Percentiles rank a stretch among this genome's conserved stretches.
Evolutionary conservation across 768 basidiomycete genomes (phyloP).

Genomic region (Tylopilus cervinicoccineus): DNA sequence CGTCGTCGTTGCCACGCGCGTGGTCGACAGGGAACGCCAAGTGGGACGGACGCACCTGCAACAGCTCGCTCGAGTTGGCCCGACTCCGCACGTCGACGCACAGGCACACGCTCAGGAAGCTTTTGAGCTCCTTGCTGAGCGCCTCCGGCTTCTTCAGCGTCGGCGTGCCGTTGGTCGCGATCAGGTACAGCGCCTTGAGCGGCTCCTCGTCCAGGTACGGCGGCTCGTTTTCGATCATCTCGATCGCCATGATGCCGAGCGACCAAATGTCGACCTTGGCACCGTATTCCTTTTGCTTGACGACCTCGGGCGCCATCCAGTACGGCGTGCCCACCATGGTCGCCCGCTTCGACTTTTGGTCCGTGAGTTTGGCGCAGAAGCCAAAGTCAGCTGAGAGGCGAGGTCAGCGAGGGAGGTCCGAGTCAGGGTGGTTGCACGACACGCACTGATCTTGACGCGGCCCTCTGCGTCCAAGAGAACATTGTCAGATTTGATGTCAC

Average conservation of each 20-base stretch:
- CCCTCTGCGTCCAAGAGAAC: conserved; percentile 90
- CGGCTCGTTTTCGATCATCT: conserved; percentile 98
- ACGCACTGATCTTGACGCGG: conserved; percentile 95
- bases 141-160: conserved; percentile 95
- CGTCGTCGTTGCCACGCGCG: too few species aligned
- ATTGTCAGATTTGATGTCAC: conserved; percentile 97
- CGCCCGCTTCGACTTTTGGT: conserved; percentile 94
- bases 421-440: neutral
- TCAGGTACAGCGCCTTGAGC: conserved; percentile 88
- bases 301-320: conserved; percentile 99
- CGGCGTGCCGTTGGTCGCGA: conserved; percentile 97
- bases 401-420: conserved; percentile 5
- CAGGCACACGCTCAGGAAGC: conserved; percentile 94
- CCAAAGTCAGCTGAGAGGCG: conserved; percentile 85
- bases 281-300: conserved; percentile 95
- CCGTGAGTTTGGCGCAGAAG: conserved; percentile 93
- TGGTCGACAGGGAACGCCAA: too few species aligned
- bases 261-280: conserved; percentile 98
- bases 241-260: conserved; percentile 96
- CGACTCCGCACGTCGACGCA: conserved; percentile 95
- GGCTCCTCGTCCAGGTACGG: conserved; percentile 96
- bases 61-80: conserved; percentile 82
- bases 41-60: conserved; percentile 60
- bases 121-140: conserved; percentile 88
- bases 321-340: conserved; percentile 99